A percentile compares a stretch with the other conserved stretches of the same genome.
Evolutionary conservation across 192 early-diverging fungal genomes (phyloP).

Genomic region (Phycomyces blakesleeanus): DNA sequence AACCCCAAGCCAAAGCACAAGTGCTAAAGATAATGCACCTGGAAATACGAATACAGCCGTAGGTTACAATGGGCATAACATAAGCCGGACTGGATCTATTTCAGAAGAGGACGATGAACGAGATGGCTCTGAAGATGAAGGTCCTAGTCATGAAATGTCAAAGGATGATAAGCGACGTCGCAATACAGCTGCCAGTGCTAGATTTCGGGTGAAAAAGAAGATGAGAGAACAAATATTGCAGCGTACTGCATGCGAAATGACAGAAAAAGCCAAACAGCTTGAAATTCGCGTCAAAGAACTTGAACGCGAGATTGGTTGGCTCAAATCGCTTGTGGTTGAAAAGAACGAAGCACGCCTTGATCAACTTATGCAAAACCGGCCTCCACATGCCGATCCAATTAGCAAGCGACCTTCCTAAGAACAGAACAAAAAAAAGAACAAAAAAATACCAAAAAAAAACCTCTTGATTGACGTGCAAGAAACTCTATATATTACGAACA

Average conservation of each 20-base stretch:
- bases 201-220: conserved; percentile 95
- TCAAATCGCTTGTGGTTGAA: conserved; percentile 37
- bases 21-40: too few relatives aligned
- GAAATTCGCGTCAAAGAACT: conserved; percentile 79
- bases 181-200: conserved; percentile 91
- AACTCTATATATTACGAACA: too few relatives aligned
- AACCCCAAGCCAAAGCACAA: neutral
- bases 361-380: conserved; percentile 5
- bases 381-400: neutral
- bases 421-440: too few relatives aligned
- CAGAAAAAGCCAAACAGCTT: conserved; percentile 63
- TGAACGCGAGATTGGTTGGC: conserved; percentile 89
- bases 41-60: too few relatives aligned
- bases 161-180: conserved; percentile 84
- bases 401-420: too few relatives aligned
- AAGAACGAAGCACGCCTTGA: conserved; percentile 32
- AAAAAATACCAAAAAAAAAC: too few relatives aligned
- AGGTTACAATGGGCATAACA: too few relatives aligned
- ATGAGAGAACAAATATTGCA: conserved; percentile 80
- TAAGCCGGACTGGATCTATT: too few relatives aligned
- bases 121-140: neutral
- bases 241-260: conserved; percentile 75
- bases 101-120: neutral
- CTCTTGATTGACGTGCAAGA: too few relatives aligned
- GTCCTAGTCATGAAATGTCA: neutral